Evolutionary conservation across 2,329 filamentous ascomycete species (phyloP).

Genomic region (Trichoderma sp.): DNA sequence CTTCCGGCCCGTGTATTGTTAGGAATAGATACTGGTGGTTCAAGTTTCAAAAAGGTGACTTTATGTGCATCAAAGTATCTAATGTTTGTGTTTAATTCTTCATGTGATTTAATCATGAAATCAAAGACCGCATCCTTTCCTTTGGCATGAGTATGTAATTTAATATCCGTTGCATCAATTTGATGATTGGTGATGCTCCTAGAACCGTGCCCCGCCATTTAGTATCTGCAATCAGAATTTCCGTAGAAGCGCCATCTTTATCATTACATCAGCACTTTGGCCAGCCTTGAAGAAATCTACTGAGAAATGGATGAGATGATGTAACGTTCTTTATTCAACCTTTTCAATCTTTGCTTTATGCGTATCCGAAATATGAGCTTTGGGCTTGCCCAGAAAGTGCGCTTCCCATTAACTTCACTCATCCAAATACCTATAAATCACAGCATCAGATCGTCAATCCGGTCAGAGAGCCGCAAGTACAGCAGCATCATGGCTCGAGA

Average conservation of each 20-base stretch:
- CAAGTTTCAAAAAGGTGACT: slow-evolving; percentile 8
- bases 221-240: background rate
- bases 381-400: slow-evolving; percentile 4
- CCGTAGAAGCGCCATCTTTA: background rate
- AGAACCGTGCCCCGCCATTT: background rate
- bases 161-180: background rate
- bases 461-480: slow-evolving; percentile 10
- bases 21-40: slow-evolving; percentile 37
- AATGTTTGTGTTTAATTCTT: background rate
- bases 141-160: background rate
- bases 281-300: background rate
- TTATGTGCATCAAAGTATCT: background rate
- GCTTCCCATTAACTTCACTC: background rate
- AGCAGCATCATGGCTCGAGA: slow-evolving; percentile 36
- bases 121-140: background rate
- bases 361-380: slow-evolving; percentile 1
- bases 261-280: background rate
- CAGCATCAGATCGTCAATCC: background rate
- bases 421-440: background rate
- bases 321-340: background rate
- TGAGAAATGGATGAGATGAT: background rate
- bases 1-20: slow-evolving; percentile 39
- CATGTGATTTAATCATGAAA: background rate
- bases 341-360: background rate
- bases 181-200: background rate